Conservation (phyloP, 306 rosid species). For the Cucurbita argyrosperma region DNA sequence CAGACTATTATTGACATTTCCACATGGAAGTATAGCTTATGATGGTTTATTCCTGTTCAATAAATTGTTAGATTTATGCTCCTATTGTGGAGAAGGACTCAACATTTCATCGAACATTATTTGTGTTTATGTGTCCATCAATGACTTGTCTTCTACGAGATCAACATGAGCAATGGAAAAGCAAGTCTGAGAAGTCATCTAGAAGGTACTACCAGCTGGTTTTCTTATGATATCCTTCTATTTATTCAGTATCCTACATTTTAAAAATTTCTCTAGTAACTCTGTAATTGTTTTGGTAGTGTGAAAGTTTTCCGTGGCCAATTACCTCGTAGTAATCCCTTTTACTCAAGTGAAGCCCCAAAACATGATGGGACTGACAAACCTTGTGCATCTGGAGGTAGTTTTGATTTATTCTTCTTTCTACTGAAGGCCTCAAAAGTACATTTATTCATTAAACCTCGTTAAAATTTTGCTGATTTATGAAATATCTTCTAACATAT, state of each 20-base stretch:
- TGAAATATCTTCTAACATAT: slow-evolving; percentile 1
- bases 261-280: background rate
- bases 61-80: slow-evolving; percentile 49
- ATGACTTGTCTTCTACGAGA: slow-evolving; percentile 72
- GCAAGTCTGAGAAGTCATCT: slow-evolving; percentile 32
- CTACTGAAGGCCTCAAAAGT: background rate
- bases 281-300: slow-evolving; percentile 26
- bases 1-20: background rate
- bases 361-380: slow-evolving; percentile 28
- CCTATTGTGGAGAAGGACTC: slow-evolving; percentile 41
- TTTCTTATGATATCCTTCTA: background rate
- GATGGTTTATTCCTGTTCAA: background rate
- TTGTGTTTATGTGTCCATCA: slow-evolving; percentile 74
- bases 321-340: slow-evolving; percentile 47
- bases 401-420: background rate
- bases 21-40: background rate
- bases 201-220: slow-evolving; percentile 38
- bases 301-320: slow-evolving; percentile 85
- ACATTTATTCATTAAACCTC: background rate
- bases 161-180: slow-evolving; percentile 77
- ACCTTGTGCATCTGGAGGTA: slow-evolving; percentile 48
- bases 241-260: background rate
- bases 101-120: slow-evolving; percentile 65
- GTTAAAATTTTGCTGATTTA: background rate
- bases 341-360: slow-evolving; percentile 52